Base-by-base conservation (phyloP, 202 grass and related monocot species). In the Panicum hallii region DNA sequence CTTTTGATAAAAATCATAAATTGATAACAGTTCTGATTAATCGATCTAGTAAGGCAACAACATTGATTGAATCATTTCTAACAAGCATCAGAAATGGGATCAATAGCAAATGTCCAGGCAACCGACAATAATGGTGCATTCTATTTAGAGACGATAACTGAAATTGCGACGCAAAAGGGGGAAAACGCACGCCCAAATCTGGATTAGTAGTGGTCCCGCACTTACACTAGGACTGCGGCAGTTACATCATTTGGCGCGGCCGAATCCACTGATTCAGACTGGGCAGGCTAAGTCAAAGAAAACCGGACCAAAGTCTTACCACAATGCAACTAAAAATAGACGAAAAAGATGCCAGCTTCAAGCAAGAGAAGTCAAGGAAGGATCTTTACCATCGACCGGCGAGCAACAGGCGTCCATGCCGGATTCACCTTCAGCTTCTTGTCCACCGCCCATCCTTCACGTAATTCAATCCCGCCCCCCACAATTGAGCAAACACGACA, bases 161-260 rank as follows among this genome's bases (percentile, higher is more conserved):
- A 82, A 78, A 34, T 4, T 26, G 22, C 34, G 32, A 67, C 42
- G 5, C 30, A n/a, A 26, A 84, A 85, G 16, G 38, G 17, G 34
- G 54, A 36, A 56, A 36, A 67, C 48, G 72, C 75, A 49, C 48
- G 11, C 10, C 72, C 53, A 82, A 65, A 38, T 70, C 13, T 22
- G 63, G 87, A 74, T 77, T 82, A 48, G 38, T 54, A 70, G 30
- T 20, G 70, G 65, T 77, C 58, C 67, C 81, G 74, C 81, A 87
- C 94, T 82, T 84, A 98, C 95, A 85, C 77, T 72, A 75, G 89
- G 62, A 78, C 42, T 46, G 89, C 88, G 57, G 89, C 77, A 85
- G 86, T 36, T 91, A 55, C 65, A 54, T 91, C 90, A 43, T 86
- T 93, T 67, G 84, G 26, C 30, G 72, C 30, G 75, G 85, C 44